Conservation (phyloP, 768 basidiomycete species). For the Hygrophoropsis aurantiaca region DNA sequence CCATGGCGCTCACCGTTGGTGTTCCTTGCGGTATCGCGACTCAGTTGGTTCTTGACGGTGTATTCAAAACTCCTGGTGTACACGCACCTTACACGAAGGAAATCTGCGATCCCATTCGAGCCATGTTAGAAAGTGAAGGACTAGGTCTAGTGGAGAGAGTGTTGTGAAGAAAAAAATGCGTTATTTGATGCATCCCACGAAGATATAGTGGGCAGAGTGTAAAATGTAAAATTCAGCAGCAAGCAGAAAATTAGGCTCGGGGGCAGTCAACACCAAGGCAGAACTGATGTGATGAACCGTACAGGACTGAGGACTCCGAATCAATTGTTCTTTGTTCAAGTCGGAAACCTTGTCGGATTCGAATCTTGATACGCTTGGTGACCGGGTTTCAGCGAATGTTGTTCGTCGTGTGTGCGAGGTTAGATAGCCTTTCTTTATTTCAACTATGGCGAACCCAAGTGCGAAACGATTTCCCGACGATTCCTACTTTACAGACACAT, state of each 20-base stretch:
- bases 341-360: too few relatives aligned
- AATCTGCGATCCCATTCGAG: slow-evolving; percentile 74
- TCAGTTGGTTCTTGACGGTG: slow-evolving; percentile 88
- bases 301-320: too few relatives aligned
- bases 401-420: too few relatives aligned
- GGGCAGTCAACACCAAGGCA: too few relatives aligned
- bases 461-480: slow-evolving; percentile 48
- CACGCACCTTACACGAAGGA: slow-evolving; percentile 85
- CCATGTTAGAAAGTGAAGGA: slow-evolving; percentile 70
- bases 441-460: slow-evolving; percentile 19
- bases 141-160: slow-evolving; percentile 70
- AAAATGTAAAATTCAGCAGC: too few relatives aligned
- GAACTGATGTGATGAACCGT: too few relatives aligned
- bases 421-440: neutral
- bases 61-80: slow-evolving; percentile 74
- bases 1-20: slow-evolving; percentile 92
- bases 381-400: too few relatives aligned
- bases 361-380: too few relatives aligned
- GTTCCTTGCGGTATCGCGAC: slow-evolving; percentile 92
- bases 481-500: slow-evolving; percentile 62
- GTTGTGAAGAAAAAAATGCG: slow-evolving; percentile 37
- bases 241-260: too few relatives aligned
- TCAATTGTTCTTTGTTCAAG: too few relatives aligned
- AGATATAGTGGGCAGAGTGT: too few relatives aligned
- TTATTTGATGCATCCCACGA: too few relatives aligned